Evolutionary conservation across 1,284 basidiomycete genomes (phyloP).

Genomic region (Hypsizygus ulmarius): DNA sequence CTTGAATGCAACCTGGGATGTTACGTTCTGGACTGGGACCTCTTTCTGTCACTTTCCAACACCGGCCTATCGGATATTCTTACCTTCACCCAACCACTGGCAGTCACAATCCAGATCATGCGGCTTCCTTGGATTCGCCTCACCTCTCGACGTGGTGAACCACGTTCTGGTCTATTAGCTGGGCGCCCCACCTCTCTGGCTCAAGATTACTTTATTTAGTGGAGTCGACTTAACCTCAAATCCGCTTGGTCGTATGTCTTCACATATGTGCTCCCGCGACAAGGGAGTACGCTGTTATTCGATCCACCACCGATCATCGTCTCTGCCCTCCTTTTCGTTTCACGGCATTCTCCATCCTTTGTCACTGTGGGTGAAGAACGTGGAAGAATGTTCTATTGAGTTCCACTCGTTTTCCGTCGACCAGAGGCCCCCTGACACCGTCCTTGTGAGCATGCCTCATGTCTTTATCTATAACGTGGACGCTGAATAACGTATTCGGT

Average conservation of each 20-base stretch:
- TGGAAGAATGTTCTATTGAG: not conserved
- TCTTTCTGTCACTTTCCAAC: no score
- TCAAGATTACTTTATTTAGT: no score
- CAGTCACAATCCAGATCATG: no score
- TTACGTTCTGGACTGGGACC: no score
- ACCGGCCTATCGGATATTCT: no score
- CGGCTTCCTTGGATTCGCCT: no score
- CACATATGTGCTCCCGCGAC: not conserved
- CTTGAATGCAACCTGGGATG: no score
- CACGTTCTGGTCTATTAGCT: no score
- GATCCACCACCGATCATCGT: not conserved
- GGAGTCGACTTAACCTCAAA: not conserved
- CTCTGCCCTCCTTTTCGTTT: not conserved
- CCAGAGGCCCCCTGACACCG: not conserved
- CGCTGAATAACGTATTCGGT: conserved; percentile 1
- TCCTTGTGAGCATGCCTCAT: not conserved
- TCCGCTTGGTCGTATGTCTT: conserved; percentile 1
- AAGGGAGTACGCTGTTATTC: not conserved
- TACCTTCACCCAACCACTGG: no score
- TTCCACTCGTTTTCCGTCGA: not conserved
- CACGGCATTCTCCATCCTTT: not conserved
- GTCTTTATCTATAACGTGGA: not conserved
- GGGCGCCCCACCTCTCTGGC: no score
- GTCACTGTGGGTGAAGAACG: not conserved
- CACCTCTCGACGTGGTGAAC: no score